Percentiles rank a stretch among this genome's conserved stretches.
Evolutionary conservation across 768 basidiomycete species (phyloP).

Genomic region (Pulveroboletus ravenelii): DNA sequence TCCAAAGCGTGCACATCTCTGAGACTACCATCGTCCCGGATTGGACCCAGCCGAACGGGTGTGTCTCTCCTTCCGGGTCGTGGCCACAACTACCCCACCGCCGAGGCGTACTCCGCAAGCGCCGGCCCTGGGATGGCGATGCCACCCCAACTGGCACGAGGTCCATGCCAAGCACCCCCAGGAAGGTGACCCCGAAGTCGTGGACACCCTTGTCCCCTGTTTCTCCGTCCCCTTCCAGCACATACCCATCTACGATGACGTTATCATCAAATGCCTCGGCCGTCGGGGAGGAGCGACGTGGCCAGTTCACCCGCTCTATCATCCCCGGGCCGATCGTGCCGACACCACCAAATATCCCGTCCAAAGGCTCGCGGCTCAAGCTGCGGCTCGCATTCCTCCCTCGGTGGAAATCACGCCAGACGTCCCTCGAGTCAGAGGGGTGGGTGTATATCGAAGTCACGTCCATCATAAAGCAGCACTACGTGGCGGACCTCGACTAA

Average conservation of each 20-base stretch:
- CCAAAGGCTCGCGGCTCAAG: conserved; percentile 16
- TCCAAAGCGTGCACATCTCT: neutral
- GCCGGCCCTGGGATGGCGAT: conserved; percentile 15
- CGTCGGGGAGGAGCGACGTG: neutral
- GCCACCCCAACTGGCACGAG: neutral
- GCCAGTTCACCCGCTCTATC: conserved; percentile 5
- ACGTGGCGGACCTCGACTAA: conserved; percentile 8
- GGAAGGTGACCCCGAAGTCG: neutral
- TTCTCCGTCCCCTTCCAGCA: conserved; percentile 9
- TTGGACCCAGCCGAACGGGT: neutral
- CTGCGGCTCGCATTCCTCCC: conserved; percentile 13
- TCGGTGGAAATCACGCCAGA: conserved; percentile 14
- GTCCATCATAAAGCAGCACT: conserved; percentile 20
- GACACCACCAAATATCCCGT: conserved; percentile 1
- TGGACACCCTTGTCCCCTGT: conserved; percentile 1
- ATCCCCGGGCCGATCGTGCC: neutral
- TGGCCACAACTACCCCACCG: conserved; percentile 23
- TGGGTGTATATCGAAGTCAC: conserved; percentile 31
- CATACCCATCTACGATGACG: neutral
- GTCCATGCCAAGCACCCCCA: conserved; percentile 13
- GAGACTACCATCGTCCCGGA: conserved; percentile 4
- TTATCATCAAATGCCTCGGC: neutral
- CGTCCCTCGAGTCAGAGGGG: conserved; percentile 18
- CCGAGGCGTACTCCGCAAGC: conserved; percentile 29
- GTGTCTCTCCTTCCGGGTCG: conserved; percentile 15